Conservation (phyloP, 805 yeast genomes). For the Starmerella riodocensis region DNA sequence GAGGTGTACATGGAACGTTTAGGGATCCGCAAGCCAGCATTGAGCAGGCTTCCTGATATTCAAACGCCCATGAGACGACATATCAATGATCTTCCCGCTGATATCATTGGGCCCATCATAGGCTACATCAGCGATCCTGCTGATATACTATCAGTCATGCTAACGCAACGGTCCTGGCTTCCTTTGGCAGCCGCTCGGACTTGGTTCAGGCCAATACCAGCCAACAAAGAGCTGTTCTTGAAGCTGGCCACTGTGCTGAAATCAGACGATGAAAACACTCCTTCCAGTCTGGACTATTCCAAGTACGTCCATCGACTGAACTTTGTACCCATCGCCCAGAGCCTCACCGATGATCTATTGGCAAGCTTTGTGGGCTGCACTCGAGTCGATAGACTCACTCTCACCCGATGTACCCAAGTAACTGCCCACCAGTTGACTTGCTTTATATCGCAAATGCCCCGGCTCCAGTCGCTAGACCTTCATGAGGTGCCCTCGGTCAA, state of each 20-base stretch:
- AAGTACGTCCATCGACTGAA: slow-evolving; percentile 65
- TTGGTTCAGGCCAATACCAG: slow-evolving; percentile 36
- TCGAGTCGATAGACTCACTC: slow-evolving; percentile 70
- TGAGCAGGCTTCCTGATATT: background rate
- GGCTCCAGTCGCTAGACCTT: slow-evolving; percentile 73
- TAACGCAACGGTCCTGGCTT: slow-evolving; percentile 75
- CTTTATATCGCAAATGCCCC: slow-evolving; percentile 50
- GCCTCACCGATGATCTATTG: slow-evolving; percentile 53
- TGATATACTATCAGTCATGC: slow-evolving; percentile 30
- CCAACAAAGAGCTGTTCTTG: background rate
- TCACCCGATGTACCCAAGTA: slow-evolving; percentile 63
- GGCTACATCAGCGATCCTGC: slow-evolving; percentile 12
- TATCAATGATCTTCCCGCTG: slow-evolving; percentile 33
- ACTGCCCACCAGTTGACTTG: slow-evolving; percentile 47
- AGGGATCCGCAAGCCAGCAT: background rate
- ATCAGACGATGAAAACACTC: background rate
- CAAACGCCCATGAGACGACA: background rate
- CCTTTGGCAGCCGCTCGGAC: slow-evolving; percentile 77
- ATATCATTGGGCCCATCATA: slow-evolving; percentile 24
- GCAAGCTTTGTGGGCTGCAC: slow-evolving; percentile 49
- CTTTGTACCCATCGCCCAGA: slow-evolving; percentile 56
- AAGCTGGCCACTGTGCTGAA: background rate
- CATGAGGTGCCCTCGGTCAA: slow-evolving; percentile 58
- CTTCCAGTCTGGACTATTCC: slow-evolving; percentile 33
- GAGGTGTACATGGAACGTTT: background rate